Conservation (phyloP, 208 protist species). For the Novymonas esmeraldas region DNA sequence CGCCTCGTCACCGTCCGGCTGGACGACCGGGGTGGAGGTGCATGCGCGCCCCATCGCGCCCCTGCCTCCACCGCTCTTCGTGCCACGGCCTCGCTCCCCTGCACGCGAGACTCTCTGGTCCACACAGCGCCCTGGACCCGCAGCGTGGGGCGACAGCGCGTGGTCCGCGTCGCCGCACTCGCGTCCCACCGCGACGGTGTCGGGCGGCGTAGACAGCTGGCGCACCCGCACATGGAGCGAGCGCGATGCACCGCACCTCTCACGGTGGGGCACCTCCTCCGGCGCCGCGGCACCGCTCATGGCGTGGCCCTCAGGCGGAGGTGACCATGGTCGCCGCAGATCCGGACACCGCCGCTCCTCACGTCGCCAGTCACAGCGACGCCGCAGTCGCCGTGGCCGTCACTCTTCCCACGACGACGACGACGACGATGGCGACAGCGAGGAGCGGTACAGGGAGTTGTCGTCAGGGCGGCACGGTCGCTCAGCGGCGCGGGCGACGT, state of each 20-base stretch:
- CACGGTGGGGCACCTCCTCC: neutral
- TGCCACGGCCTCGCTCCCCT: conserved; percentile 13
- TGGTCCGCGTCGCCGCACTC: neutral
- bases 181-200: neutral
- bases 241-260: neutral
- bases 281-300: conserved; percentile 8
- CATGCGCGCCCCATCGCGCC: conserved; percentile 4
- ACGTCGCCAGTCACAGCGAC: neutral
- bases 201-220: neutral
- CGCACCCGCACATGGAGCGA: neutral
- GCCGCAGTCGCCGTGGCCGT: neutral
- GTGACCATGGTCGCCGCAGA: neutral
- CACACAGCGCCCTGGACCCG: neutral
- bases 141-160: neutral
- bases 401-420: neutral
- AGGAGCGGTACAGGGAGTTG: neutral
- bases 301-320: conserved; percentile 5
- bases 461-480: neutral
- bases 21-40: neutral
- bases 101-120: conserved; percentile 5
- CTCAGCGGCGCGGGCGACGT: neutral
- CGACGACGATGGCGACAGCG: neutral
- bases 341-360: conserved; percentile 3
- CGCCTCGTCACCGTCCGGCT: neutral
- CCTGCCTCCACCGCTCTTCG: conserved; percentile 24